Base-by-base conservation (phyloP, 805 yeast genomes). In the Candida dendrica region DNA sequence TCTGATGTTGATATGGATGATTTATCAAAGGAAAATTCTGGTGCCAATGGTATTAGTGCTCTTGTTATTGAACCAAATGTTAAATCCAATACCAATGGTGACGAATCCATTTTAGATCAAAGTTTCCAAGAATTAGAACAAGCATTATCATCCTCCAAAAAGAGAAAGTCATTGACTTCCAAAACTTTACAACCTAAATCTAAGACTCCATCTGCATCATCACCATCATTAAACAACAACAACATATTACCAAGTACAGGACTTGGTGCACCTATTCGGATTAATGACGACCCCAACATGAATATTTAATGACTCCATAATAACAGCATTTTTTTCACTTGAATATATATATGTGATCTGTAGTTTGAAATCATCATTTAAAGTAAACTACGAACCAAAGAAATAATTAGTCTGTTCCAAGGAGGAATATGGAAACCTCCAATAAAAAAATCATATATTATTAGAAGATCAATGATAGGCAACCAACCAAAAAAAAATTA, bases 111-210 rank as follows among this genome's bases (percentile, higher is more conserved):
- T 11, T 34, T 42, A 22, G 55, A 54, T 14, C 51, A 46, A 16
- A 52, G 52, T 24, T 43, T 45, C 15, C 33, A 48, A 5, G 55
- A 51, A 18, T 11, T 47, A 3, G 54, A 49, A 26, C 42, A 43
- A 24, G 45, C 44, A 4, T 39, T 52, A 16, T 40, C 48, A 2
- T 40, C 45, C 1, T 39, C 48, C 6, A 49, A 46, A 34, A 55
- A 51, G 44, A 46, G 55, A 32, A 49, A 42, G 38, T 54, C 61
- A 4, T 43, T 56, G 18, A 55, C 61, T 1, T 52, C 59, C 1
- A 47, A 43, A 26, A 15, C 49, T 16, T 44, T 56, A 41, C 52
- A 47, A 36, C 57, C 58, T 9, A 45, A 22, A 6, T 18, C 27
- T 2, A 24, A 22, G n/a, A 29, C 7, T 13, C 6, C 34, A 32